phyloP scores from a whole-genome alignment of 1,284 basidiomycete species.

The Retiboletus flavoniger region DNA sequence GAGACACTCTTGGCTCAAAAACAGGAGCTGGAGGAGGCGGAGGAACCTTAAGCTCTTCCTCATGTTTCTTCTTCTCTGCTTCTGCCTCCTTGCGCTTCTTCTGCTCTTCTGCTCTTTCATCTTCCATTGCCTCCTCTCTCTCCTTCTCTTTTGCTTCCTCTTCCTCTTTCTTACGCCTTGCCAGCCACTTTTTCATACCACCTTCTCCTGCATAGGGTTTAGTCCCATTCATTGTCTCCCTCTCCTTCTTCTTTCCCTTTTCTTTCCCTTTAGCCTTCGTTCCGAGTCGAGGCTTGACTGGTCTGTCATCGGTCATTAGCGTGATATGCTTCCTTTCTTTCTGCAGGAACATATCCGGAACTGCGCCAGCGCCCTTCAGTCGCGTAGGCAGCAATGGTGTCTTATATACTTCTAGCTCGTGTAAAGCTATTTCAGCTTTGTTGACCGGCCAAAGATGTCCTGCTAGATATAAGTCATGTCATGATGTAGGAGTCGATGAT shows the following conservation, averaged over 20 bases:
- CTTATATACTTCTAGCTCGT: conserved; percentile 71
- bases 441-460: conserved; percentile 41
- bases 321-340: conserved; percentile 54
- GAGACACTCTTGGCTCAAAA: conserved; percentile 24
- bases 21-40: conserved; percentile 24
- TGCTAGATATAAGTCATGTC: conserved; percentile 18
- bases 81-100: conserved; percentile 18
- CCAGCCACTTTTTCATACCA: conserved; percentile 71
- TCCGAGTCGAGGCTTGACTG: conserved; percentile 38
- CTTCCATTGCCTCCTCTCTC: conserved; percentile 35
- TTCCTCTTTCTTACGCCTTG: conserved; percentile 45
- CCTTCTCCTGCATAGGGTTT: conserved; percentile 75
- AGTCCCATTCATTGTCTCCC: conserved; percentile 43
- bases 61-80: conserved; percentile 23
- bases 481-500: conserved; percentile 6
- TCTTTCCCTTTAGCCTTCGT: conserved; percentile 33
- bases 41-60: conserved; percentile 25
- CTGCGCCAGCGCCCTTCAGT: conserved; percentile 48
- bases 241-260: conserved; percentile 32
- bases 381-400: conserved; percentile 71
- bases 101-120: conserved; percentile 33
- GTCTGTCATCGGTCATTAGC: conserved; percentile 54
- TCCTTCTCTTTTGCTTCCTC: conserved; percentile 33
- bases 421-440: conserved; percentile 61
- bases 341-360: conserved; percentile 65